A percentile compares a stretch with the other conserved stretches of the same genome.
phyloP scores from a whole-genome alignment of 805 yeast genomes.

The Candida krabiensis region DNA sequence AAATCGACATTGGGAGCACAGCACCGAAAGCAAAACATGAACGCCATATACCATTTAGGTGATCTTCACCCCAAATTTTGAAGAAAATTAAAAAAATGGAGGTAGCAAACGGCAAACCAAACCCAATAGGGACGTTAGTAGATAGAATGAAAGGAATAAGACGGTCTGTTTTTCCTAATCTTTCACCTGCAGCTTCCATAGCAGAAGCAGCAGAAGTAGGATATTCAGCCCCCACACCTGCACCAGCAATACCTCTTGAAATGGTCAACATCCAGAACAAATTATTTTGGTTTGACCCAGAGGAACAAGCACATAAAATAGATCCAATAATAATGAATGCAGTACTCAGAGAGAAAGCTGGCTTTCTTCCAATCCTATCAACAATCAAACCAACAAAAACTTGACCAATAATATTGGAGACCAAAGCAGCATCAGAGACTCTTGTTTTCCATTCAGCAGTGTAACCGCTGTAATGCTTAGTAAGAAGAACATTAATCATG shows the following conservation, averaged over 20 bases:
- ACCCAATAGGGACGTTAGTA: conserved; percentile 47
- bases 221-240: conserved; percentile 62
- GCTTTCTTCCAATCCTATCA: conserved; percentile 58
- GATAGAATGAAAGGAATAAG: conserved; percentile 42
- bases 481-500: conserved; percentile 17
- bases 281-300: conserved; percentile 43
- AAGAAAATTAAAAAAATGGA: conserved; percentile 44
- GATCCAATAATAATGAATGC: conserved; percentile 55
- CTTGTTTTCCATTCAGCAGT: conserved; percentile 19
- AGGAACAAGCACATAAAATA: conserved; percentile 55
- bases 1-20: conserved; percentile 58
- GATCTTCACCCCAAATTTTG: conserved; percentile 37
- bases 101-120: conserved; percentile 50
- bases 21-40: conserved; percentile 51
- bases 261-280: conserved; percentile 42
- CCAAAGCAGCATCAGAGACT: conserved; percentile 44
- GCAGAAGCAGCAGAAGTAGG: conserved; percentile 62
- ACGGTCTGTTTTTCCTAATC: conserved; percentile 36
- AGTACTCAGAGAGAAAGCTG: conserved; percentile 58
- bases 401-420: conserved; percentile 60
- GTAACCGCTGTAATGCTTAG: conserved; percentile 12
- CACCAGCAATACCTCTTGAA: conserved; percentile 9
- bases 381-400: conserved; percentile 53
- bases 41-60: conserved; percentile 43
- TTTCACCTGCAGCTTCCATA: conserved; percentile 55